These are phyloP conservation scores for Saccharomycopsis fermentans DNA, from an alignment of 805 yeast species.

Conservation along the genomic window DNA sequence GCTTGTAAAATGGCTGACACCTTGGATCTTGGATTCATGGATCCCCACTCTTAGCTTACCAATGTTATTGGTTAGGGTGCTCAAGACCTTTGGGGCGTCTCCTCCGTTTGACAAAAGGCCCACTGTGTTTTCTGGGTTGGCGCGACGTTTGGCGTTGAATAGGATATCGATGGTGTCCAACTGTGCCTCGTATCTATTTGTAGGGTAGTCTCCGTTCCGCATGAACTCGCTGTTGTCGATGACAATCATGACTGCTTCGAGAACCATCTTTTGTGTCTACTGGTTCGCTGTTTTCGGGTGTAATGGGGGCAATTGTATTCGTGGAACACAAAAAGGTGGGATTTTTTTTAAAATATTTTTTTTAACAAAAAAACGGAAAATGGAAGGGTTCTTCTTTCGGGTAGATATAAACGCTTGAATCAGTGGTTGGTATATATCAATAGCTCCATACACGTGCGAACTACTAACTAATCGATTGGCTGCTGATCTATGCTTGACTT, in stretches of 20 bases:
- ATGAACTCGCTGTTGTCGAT: constrained; percentile 93
- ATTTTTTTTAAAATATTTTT: not conserved
- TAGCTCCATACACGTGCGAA: too few relatives aligned
- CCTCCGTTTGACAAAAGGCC: constrained; percentile 90
- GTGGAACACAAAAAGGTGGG: too few relatives aligned
- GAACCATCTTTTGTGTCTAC: constrained; percentile 62
- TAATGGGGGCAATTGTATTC: too few relatives aligned
- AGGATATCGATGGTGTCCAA: constrained; percentile 79
- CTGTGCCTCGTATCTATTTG: constrained; percentile 87
- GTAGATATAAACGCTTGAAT: too few relatives aligned
- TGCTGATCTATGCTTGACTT: too few relatives aligned
- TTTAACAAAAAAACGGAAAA: not conserved
- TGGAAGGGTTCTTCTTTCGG: too few relatives aligned
- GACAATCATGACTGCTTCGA: constrained; percentile 93
- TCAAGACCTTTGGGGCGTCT: constrained; percentile 72
- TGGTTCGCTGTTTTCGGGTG: not conserved
- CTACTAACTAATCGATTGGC: too few relatives aligned
- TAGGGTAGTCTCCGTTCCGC: constrained; percentile 89
- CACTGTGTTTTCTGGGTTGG: constrained; percentile 91
- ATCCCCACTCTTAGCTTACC: constrained; percentile 79
- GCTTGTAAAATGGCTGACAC: constrained; percentile 58
- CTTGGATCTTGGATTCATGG: constrained; percentile 53
- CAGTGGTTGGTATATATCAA: too few relatives aligned
- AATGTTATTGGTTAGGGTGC: constrained; percentile 77
- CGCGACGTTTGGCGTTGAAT: constrained; percentile 73